Evolutionary conservation across 495 filamentous ascomycete species (phyloP).

Genomic region (Hypoxylon rickii): DNA sequence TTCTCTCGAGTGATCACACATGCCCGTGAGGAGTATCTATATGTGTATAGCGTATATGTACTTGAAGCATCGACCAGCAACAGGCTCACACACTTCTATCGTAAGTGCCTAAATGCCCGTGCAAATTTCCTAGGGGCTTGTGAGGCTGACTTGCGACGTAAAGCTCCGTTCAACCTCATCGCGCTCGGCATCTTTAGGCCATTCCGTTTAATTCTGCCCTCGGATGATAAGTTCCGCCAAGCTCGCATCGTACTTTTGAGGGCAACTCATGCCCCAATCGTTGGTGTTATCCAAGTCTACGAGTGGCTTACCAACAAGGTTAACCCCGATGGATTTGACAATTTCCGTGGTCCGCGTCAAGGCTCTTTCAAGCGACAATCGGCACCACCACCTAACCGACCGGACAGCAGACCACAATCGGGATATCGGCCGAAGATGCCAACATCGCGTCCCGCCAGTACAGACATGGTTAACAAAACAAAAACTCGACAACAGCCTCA

Average conservation of each 20-base stretch:
- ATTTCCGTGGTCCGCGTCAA: slow-evolving; percentile 43
- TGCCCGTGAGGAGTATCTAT: slow-evolving; percentile 83
- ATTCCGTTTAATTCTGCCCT: slow-evolving; percentile 73
- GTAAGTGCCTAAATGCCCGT: slow-evolving; percentile 34
- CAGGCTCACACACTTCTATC: slow-evolving; percentile 82
- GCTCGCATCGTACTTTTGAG: slow-evolving; percentile 80
- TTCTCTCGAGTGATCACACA: slow-evolving; percentile 76
- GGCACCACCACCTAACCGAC: slow-evolving; percentile 5
- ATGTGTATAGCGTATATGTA: slow-evolving; percentile 76
- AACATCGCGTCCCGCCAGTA: slow-evolving; percentile 23
- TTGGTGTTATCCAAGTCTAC: slow-evolving; percentile 53
- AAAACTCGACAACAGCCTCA: slow-evolving; percentile 2
- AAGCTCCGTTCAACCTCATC: slow-evolving; percentile 71
- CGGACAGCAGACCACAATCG: slow-evolving; percentile 21
- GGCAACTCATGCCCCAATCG: slow-evolving; percentile 59
- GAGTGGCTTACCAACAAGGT: slow-evolving; percentile 47
- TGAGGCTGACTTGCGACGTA: slow-evolving; percentile 20
- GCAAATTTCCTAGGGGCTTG: slow-evolving; percentile 31
- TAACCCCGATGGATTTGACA: slow-evolving; percentile 29
- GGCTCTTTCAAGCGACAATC: slow-evolving; percentile 12
- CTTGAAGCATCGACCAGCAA: slow-evolving; percentile 79
- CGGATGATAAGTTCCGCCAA: slow-evolving; percentile 67
- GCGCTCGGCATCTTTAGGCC: slow-evolving; percentile 83
- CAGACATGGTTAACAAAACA: slow-evolving; percentile 20
- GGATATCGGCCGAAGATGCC: slow-evolving; percentile 22